phyloP scores from a whole-genome alignment of 192 early-diverging fungal genomes.

The Backusella mclennaniae region DNA sequence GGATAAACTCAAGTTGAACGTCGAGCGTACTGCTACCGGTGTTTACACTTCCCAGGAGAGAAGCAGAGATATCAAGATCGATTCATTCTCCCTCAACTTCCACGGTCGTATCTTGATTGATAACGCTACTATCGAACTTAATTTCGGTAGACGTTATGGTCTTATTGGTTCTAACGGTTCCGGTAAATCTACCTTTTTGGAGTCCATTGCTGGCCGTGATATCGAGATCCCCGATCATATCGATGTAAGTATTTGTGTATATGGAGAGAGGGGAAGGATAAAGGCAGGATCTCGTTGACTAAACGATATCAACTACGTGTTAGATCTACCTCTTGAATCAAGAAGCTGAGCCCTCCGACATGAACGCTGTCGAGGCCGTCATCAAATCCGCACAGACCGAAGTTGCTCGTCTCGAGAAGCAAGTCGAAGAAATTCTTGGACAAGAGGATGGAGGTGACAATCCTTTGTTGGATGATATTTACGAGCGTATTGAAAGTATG shows the following conservation, averaged over 20 bases:
- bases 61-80: slow-evolving; percentile 96
- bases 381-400: slow-evolving; percentile 87
- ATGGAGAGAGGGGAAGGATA: neutral
- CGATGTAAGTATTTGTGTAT: slow-evolving; percentile 57
- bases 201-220: slow-evolving; percentile 89
- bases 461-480: slow-evolving; percentile 87
- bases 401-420: slow-evolving; percentile 85
- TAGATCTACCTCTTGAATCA: slow-evolving; percentile 92
- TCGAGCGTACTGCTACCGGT: slow-evolving; percentile 87
- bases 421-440: slow-evolving; percentile 88
- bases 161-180: slow-evolving; percentile 94
- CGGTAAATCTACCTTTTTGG: slow-evolving; percentile 91
- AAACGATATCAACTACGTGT: neutral
- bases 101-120: slow-evolving; percentile 93
- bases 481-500: slow-evolving; percentile 93
- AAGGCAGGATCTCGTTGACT: neutral
- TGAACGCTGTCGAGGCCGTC: slow-evolving; percentile 90
- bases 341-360: slow-evolving; percentile 93
- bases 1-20: slow-evolving; percentile 61
- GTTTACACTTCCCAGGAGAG: slow-evolving; percentile 86
- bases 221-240: slow-evolving; percentile 95
- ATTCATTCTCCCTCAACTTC: slow-evolving; percentile 90
- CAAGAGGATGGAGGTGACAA: slow-evolving; percentile 82
- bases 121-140: slow-evolving; percentile 94
- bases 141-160: slow-evolving; percentile 94